Evolutionary conservation across 768 basidiomycete genomes (phyloP).

Genomic region (Termitomyces heimii): DNA sequence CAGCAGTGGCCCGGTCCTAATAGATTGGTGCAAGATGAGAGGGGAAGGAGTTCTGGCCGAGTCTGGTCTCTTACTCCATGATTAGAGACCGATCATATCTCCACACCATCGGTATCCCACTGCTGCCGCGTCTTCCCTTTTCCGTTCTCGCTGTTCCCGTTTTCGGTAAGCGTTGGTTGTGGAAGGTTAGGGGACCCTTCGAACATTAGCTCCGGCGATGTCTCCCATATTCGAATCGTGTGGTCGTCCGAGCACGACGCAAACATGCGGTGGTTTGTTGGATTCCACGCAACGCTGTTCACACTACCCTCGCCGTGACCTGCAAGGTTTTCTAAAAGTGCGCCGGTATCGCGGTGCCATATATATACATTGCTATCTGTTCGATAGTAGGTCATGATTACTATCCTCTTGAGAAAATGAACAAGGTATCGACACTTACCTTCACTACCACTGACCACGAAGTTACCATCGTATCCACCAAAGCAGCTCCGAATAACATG

Average conservation of each 20-base stretch:
- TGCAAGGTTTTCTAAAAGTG: constrained; percentile 77
- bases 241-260: constrained; percentile 94
- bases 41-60: background rate
- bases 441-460: constrained; percentile 93
- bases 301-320: constrained; percentile 91
- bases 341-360: constrained; percentile 87
- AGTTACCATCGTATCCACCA: constrained; percentile 83
- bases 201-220: constrained; percentile 25
- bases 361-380: constrained; percentile 91
- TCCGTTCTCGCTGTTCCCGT: constrained; percentile 61
- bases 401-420: background rate
- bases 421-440: constrained; percentile 41
- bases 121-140: constrained; percentile 57
- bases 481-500: constrained; percentile 93
- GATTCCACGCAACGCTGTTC: constrained; percentile 97
- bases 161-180: constrained; percentile 20
- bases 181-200: constrained; percentile 10
- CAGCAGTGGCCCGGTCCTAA: background rate
- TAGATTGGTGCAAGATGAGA: background rate
- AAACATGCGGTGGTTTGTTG: constrained; percentile 83
- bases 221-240: constrained; percentile 89
- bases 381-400: constrained; percentile 7
- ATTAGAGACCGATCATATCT: constrained; percentile 6
- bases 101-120: constrained; percentile 28
- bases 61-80: background rate